Base-by-base conservation (phyloP, 768 basidiomycete genomes). In the Lentinula edodes region DNA sequence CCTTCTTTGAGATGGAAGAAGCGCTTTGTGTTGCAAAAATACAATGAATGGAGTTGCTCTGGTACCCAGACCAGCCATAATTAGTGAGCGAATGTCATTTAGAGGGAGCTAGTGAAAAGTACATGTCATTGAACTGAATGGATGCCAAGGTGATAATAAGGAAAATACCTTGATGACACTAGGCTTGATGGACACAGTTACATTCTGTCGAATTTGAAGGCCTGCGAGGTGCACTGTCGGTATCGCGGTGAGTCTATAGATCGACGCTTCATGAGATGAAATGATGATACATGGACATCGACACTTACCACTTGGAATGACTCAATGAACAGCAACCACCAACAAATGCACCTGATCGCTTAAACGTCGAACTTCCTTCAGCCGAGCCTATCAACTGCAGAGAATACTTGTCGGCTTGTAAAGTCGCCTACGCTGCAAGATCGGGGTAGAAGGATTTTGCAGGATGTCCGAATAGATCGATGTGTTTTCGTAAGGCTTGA, bases 11-110 rank as follows among this genome's bases (percentile, higher is more conserved):
- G 85, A 74, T 35, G 83, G 80, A 61, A 95, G 88, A 83, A 81
- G 86, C 6, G 93, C 94, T 61, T 96, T 88, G 74, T 99, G 88
- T 73, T 99, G 97, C 63, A 98, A 86, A 83, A 98, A 99, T 6
- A 97, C 96, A 61, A 97, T 92, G 90, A 99, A 99, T 23, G 97
- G 97, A 10, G 97, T 97, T 8, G 95, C 97, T 60, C 96, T 97
- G 3, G 96, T 99, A 53, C 97, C 97, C 35, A 99, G 87, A 65
- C 97, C 97, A 38, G 96, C 94, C 93, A 99, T 95, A 75, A 98
- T 96, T 74, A 99, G 81, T 42, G 97, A 97, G 70, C 96, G 95
- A 51, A 79, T 83, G 70, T 87, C 79, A 70, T 86, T 82, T 0
- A 90, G 90, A 58, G 97, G 97, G 5, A 98, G 80, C 91, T 94